Evolutionary conservation across 306 rosid species (phyloP).

Genomic region (Vachellia collinsii): DNA sequence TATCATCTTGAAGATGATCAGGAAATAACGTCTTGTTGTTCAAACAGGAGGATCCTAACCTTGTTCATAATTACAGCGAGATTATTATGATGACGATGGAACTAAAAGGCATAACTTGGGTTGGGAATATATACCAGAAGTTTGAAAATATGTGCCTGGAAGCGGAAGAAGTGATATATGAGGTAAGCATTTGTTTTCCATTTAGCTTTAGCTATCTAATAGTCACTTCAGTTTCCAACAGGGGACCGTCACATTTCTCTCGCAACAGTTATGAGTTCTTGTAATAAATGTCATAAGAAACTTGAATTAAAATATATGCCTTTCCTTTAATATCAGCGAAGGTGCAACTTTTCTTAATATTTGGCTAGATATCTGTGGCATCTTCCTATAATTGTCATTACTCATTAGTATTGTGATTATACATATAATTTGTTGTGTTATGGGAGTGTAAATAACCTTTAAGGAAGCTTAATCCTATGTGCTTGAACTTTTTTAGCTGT

Average conservation of each 20-base stretch:
- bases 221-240: conserved; percentile 4
- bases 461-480: background rate
- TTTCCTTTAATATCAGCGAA: conserved; percentile 2
- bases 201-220: conserved; percentile 27
- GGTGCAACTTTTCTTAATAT: conserved; percentile 20
- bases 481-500: conserved; percentile 5
- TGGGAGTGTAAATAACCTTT: conserved; percentile 17
- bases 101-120: conserved; percentile 73
- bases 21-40: conserved; percentile 32
- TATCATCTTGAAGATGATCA: conserved; percentile 43
- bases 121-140: conserved; percentile 68
- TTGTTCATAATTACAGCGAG: conserved; percentile 23
- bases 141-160: conserved; percentile 85
- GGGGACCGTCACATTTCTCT: conserved; percentile 1
- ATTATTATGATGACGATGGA: conserved; percentile 55
- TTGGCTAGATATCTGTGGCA: conserved; percentile 3
- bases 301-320: background rate
- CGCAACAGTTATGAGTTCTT: conserved; percentile 5
- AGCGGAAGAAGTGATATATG: conserved; percentile 68
- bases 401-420: background rate
- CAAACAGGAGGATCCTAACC: conserved; percentile 25
- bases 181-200: conserved; percentile 53
- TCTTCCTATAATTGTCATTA: background rate
- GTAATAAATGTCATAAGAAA: conserved; percentile 13
- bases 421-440: background rate